phyloP scores from a whole-genome alignment of 179 eudicot species.

The Patellifolia procumbens region DNA sequence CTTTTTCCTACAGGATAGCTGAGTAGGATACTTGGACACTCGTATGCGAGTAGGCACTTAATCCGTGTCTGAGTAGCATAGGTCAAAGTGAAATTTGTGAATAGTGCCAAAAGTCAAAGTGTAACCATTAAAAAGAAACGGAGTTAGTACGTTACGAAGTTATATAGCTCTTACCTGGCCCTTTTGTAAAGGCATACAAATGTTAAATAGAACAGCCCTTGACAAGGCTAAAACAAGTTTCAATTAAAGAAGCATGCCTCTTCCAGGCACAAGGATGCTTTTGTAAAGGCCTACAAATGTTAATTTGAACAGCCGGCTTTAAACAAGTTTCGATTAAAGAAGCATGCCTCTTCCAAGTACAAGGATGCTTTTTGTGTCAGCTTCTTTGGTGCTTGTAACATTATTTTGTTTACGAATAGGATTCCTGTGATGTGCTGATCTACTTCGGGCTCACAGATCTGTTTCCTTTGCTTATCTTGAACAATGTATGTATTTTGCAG shows the following conservation, averaged over 20 bases:
- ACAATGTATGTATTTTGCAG: constrained; percentile 45
- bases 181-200: background rate
- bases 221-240: too few relatives aligned
- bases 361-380: background rate
- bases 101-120: too few relatives aligned
- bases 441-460: background rate
- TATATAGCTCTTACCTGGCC: background rate
- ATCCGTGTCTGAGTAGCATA: too few relatives aligned
- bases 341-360: background rate
- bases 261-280: background rate
- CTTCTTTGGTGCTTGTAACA: background rate
- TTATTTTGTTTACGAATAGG: background rate
- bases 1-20: too few relatives aligned
- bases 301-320: too few relatives aligned
- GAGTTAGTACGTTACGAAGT: too few relatives aligned
- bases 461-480: background rate
- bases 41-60: too few relatives aligned
- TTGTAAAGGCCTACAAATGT: too few relatives aligned
- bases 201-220: background rate
- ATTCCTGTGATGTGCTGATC: constrained; percentile 1
- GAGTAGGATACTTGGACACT: too few relatives aligned
- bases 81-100: too few relatives aligned
- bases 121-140: too few relatives aligned
- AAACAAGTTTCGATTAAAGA: too few relatives aligned
- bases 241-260: background rate